Percentiles rank a stretch among this genome's conserved stretches.
Evolutionary conservation across 495 filamentous ascomycete genomes (phyloP).

Genomic region (Oidiodendron maius): DNA sequence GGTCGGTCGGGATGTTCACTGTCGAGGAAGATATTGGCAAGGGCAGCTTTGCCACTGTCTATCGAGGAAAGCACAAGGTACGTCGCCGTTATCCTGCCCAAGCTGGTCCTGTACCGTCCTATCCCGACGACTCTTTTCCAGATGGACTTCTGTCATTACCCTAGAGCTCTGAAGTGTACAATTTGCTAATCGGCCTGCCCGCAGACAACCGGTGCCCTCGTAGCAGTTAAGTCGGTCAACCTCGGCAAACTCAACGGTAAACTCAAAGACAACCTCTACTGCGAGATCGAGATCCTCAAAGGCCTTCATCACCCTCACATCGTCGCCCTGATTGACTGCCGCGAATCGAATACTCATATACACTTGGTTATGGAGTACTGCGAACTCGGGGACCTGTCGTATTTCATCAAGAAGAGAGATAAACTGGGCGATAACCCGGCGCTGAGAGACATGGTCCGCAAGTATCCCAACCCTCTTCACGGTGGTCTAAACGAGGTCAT

Average conservation of each 20-base stretch:
- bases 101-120: neutral
- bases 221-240: constrained; percentile 95
- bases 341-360: constrained; percentile 79
- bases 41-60: constrained; percentile 94
- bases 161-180: neutral
- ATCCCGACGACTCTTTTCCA: constrained; percentile 8
- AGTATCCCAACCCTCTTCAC: constrained; percentile 76
- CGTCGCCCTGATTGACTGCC: constrained; percentile 88
- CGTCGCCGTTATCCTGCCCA: constrained; percentile 31
- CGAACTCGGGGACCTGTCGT: constrained; percentile 83
- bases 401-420: constrained; percentile 91
- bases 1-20: constrained; percentile 69
- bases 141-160: constrained; percentile 1
- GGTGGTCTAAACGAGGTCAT: constrained; percentile 91
- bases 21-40: constrained; percentile 83
- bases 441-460: constrained; percentile 77
- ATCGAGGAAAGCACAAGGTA: constrained; percentile 78
- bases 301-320: constrained; percentile 93
- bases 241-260: constrained; percentile 86
- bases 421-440: constrained; percentile 67
- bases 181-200: constrained; percentile 36
- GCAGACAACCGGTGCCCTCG: constrained; percentile 57
- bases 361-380: constrained; percentile 99
- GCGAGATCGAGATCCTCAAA: constrained; percentile 91
- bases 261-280: constrained; percentile 89